Percentiles rank a stretch among this genome's conserved stretches.
Evolutionary conservation across 208 protist genomes (phyloP).

Genomic region (Kentomonas sorsogonicus): DNA sequence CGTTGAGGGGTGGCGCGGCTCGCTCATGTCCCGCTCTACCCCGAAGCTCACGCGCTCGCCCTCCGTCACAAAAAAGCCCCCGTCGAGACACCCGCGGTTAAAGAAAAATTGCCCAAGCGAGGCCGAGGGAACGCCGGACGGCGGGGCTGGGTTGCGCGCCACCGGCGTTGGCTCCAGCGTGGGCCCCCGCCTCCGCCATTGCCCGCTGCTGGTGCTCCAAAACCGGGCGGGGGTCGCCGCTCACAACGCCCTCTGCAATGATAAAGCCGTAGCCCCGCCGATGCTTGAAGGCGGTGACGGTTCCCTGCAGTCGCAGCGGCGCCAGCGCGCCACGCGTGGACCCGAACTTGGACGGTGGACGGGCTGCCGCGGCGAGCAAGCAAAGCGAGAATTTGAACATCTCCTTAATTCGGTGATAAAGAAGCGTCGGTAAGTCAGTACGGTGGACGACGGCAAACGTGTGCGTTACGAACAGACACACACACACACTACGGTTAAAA

Average conservation of each 20-base stretch:
- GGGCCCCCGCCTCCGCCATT: neutral
- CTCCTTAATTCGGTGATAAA: no score
- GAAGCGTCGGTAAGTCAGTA: no score
- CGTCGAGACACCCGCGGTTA: conserved; percentile 36
- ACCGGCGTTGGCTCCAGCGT: neutral
- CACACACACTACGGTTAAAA: neutral
- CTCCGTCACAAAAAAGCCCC: conserved; percentile 68
- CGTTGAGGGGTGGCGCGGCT: neutral
- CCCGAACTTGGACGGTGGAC: neutral
- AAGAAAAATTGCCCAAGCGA: conserved; percentile 50
- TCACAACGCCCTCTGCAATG: conserved; percentile 33
- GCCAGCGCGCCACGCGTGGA: neutral
- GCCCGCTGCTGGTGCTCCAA: neutral
- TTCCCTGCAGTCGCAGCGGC: conserved; percentile 48
- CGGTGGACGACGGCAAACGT: neutral
- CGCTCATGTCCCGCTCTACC: neutral
- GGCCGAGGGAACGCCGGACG: neutral
- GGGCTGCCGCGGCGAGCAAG: neutral
- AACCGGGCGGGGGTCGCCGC: neutral
- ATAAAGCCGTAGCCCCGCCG: conserved; percentile 85
- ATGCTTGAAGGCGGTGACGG: conserved; percentile 74
- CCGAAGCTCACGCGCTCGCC: conserved; percentile 68
- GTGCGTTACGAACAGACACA: neutral
- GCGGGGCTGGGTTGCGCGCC: neutral
- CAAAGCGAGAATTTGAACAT: no score